Conservation (phyloP, 768 basidiomycete species). For the Serendipita sp. region DNA sequence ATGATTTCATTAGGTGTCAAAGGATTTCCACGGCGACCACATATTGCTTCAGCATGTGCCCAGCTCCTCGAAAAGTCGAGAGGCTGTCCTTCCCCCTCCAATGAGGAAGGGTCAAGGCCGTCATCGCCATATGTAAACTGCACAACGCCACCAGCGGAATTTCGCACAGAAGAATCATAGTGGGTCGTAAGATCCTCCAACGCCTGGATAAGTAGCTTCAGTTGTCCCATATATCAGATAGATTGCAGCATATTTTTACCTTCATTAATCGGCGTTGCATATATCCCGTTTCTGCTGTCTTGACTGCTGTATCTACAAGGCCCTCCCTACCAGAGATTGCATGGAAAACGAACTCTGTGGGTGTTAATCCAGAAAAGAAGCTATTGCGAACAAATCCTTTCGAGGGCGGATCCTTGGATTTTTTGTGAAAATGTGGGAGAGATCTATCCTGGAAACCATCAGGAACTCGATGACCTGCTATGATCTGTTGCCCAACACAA, state of each 20-base stretch:
- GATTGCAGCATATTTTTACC: slow-evolving; percentile 11
- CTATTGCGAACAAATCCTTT: slow-evolving; percentile 98
- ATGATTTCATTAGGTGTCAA: slow-evolving; percentile 80
- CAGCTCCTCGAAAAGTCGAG: slow-evolving; percentile 80
- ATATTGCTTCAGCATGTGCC: slow-evolving; percentile 71
- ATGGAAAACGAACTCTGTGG: slow-evolving; percentile 97
- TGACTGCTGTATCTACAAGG: slow-evolving; percentile 97
- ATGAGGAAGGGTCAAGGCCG: slow-evolving; percentile 87
- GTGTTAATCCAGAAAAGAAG: slow-evolving; percentile 81
- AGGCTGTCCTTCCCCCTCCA: slow-evolving; percentile 91
- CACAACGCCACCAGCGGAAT: slow-evolving; percentile 86
- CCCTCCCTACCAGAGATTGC: slow-evolving; percentile 98
- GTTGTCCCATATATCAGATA: not conserved
- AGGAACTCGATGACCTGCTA: slow-evolving; percentile 92
- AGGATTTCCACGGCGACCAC: slow-evolving; percentile 39
- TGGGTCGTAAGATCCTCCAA: slow-evolving; percentile 92
- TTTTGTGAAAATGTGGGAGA: slow-evolving; percentile 96
- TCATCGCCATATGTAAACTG: slow-evolving; percentile 97
- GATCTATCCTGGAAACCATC: slow-evolving; percentile 99
- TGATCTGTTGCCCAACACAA: slow-evolving; percentile 98
- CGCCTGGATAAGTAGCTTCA: slow-evolving; percentile 26
- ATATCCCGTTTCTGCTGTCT: slow-evolving; percentile 98
- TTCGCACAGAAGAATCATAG: slow-evolving; percentile 91
- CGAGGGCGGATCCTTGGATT: slow-evolving; percentile 86
- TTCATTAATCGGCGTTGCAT: slow-evolving; percentile 99